Base-by-base conservation (phyloP, 2,329 filamentous ascomycete genomes). In the Fonsecaea monophora region DNA sequence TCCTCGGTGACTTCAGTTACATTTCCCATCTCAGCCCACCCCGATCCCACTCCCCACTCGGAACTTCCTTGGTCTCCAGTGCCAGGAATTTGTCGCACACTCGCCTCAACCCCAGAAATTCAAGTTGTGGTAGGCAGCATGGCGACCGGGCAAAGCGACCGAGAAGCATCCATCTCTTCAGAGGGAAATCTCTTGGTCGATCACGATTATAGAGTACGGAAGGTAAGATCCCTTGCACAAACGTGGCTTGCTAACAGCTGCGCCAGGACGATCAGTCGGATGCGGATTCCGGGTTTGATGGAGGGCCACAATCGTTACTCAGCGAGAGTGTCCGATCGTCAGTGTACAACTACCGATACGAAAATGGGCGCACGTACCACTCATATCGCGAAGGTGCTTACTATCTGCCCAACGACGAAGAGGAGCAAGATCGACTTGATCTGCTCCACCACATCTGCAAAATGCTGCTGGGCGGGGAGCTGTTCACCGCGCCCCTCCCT, bases 311-410 rank as follows among this genome's bases (percentile, higher is more conserved):
- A 15, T 57, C 54, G 18, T 18, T 12, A 13, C 12, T 37, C 34
- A 57, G 54, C 35, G 13, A 57, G 25, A 57, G 54, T 40, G 34
- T 57, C 3, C 3, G 54, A 40, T 57, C 54, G 10, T 57, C 54
- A 25, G 54, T 57, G 34, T 57, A 57, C 34, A 57, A 57, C 35
- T 57, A 57, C 34, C 54, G 54, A 18, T 57, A 57, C 25, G 54
- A 57, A 25, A 57, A 57, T 21, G 54, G 54, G 13, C 54, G 54
- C 35, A 57, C 35, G 2, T 57, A 57, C 54, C 54, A 57, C 32
- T 57, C 54, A 35, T 57, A 57, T 18, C 54, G 54, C 10, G 54
- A 15, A 13, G 54, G 54, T 4, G 54, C 54, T 21, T 57, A 57
- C 35, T 32, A 37, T 18, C 54, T 57, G 12, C 54, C 54, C 15